Base-by-base conservation (phyloP, 176 grass and related monocot species). In the Stipa capillata region DNA sequence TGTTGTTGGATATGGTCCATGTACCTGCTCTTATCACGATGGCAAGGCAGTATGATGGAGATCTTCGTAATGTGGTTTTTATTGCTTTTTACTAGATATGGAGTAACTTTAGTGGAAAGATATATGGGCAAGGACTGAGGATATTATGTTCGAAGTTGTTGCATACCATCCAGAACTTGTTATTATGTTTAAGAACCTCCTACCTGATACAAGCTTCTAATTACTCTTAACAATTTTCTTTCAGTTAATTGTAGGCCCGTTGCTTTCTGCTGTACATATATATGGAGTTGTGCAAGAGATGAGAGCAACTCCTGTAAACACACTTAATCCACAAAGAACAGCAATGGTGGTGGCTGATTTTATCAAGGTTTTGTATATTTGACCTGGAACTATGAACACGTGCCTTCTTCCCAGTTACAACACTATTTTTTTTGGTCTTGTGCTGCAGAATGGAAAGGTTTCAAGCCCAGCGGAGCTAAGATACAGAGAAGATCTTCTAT, bases 301-400 rank as follows among this genome's bases (percentile, higher is more conserved):
- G 90, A 83, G 78, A 85, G 96, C 96, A 35, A 88, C 90, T 85
- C 96, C 96, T 85, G 58, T 98, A 58, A 91, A 91, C 71, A 93
- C 97, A 31, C 92, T 96, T 20, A 99, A 96, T 74, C 92, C 90
- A 7, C 90, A 99, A 50, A 88, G 97, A 62, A 99, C 90, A 12
- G 92, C 92, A 49, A 89, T 93, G 92, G 85, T 99, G 50, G 86
- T 99, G 70, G 87, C 90, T 54, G 90, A 96, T 86, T 99, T 91
- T 66, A 50, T 93, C 63, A 87, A 93, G 97, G 92, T 99, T 82
- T 43, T 18, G 74, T 78, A 65, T 67, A 51, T 53, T 49, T 49
- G 12, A 62, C 48, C 51, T 79, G 16, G 25, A 24, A 24, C 51
- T 55, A 7, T 25, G n/a, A 24, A 23, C 18, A 40, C 12, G 37